Evolutionary conservation across 306 rosid species (phyloP).

Genomic region (Cicer cuneatum): DNA sequence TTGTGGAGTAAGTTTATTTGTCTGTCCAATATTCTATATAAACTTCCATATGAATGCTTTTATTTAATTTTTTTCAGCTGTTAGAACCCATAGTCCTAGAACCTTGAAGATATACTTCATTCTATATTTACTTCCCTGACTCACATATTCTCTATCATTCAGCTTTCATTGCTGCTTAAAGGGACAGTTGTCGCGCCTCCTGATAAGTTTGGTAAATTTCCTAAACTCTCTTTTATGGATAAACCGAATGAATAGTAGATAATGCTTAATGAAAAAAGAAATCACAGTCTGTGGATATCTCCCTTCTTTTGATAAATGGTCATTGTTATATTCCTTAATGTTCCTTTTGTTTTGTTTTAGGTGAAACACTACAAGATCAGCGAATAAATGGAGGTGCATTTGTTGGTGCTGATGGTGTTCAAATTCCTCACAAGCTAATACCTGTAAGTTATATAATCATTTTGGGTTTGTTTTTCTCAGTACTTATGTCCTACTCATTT

Average conservation of each 20-base stretch:
- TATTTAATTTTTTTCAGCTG: slow-evolving; percentile 20
- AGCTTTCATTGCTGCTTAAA: slow-evolving; percentile 91
- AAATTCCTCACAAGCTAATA: slow-evolving; percentile 91
- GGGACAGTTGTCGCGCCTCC: slow-evolving; percentile 99
- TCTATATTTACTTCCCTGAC: slow-evolving; percentile 34
- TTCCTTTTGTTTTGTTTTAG: slow-evolving; percentile 49
- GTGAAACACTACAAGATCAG: slow-evolving; percentile 93
- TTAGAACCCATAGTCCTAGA: slow-evolving; percentile 26
- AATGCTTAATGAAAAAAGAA: slow-evolving; percentile 19
- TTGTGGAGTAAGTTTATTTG: slow-evolving; percentile 36
- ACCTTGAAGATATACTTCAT: slow-evolving; percentile 38
- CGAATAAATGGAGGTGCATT: slow-evolving; percentile 91
- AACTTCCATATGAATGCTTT: slow-evolving; percentile 31
- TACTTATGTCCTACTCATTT: slow-evolving; percentile 11
- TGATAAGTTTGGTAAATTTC: slow-evolving; percentile 84
- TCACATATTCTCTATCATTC: slow-evolving; percentile 51
- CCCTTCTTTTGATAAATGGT: slow-evolving; percentile 24
- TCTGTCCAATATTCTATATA: slow-evolving; percentile 23
- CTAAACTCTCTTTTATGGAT: slow-evolving; percentile 41
- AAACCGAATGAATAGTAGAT: slow-evolving; percentile 33
- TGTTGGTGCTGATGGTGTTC: slow-evolving; percentile 80
- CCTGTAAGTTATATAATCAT: slow-evolving; percentile 20
- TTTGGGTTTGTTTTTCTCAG: slow-evolving; percentile 27
- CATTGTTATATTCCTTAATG: slow-evolving; percentile 34
- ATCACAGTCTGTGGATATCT: slow-evolving; percentile 38